phyloP scores from a whole-genome alignment of 2,329 filamentous ascomycete species.

The Sporothrix mexicana region DNA sequence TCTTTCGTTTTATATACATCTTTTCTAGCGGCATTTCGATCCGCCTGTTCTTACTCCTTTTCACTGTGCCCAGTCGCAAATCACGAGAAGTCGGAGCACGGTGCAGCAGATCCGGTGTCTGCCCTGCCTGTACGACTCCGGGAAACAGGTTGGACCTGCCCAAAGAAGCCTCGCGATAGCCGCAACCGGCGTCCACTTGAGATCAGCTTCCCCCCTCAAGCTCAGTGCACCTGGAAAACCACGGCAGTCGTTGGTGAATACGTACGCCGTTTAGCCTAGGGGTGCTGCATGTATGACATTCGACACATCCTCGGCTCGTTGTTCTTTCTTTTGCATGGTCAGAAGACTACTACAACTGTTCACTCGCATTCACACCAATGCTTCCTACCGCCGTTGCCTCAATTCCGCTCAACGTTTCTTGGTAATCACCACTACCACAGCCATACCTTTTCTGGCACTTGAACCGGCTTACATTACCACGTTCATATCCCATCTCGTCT shows the following conservation, averaged over 20 bases:
- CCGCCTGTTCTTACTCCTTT: background rate
- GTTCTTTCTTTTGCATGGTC: background rate
- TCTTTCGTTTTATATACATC: background rate
- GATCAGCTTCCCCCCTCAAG: background rate
- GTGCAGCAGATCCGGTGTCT: background rate
- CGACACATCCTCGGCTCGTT: background rate
- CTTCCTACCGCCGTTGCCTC: background rate
- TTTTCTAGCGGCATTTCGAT: background rate
- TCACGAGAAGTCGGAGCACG: background rate
- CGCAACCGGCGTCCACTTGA: background rate
- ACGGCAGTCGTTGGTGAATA: background rate
- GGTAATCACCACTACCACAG: background rate
- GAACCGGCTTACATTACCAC: constrained; percentile 5
- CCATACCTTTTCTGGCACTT: background rate
- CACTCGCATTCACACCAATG: background rate
- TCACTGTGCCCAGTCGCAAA: no score
- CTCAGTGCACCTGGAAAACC: background rate
- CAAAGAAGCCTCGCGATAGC: background rate
- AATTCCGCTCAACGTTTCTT: background rate
- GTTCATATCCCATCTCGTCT: background rate
- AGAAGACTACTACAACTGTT: no score
- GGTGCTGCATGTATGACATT: background rate
- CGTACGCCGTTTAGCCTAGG: background rate
- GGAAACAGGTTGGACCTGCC: no score
- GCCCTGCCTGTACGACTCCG: no score